Percentiles rank a stretch among this genome's conserved stretches.
Conservation (phyloP, 306 rosid species). For the Sesbania bispinosa region DNA sequence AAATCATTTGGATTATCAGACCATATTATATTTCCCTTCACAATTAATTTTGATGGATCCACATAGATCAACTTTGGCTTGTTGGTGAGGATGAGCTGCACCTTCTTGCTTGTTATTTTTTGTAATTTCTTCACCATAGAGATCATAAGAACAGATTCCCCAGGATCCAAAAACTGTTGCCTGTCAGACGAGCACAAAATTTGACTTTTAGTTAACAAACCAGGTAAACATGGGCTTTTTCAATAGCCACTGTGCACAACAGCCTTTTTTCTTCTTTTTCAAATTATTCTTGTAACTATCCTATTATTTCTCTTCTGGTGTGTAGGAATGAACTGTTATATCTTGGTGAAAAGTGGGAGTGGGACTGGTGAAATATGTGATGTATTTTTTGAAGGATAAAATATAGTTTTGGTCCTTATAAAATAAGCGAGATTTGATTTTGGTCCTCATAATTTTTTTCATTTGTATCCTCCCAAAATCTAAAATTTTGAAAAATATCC, state of each 20-base stretch:
- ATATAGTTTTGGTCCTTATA: too few species aligned
- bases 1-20: conserved; percentile 90
- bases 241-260: background rate
- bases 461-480: too few species aligned
- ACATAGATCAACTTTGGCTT: conserved; percentile 93
- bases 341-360: background rate
- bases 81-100: conserved; percentile 98
- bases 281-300: background rate
- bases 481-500: too few species aligned
- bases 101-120: conserved; percentile 92
- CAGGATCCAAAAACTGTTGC: conserved; percentile 97
- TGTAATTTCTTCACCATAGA: conserved; percentile 93
- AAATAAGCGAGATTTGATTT: too few species aligned
- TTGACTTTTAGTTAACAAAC: background rate
- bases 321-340: background rate
- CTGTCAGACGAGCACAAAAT: conserved; percentile 36
- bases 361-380: background rate
- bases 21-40: conserved; percentile 93
- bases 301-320: background rate
- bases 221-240: background rate
- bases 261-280: too few species aligned
- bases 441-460: too few species aligned
- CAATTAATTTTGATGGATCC: conserved; percentile 84
- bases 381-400: too few species aligned
- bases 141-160: conserved; percentile 94